A percentile compares a stretch with the other conserved stretches of the same genome.
phyloP scores from a whole-genome alignment of 352 stramenopile genomes.

The Globisporangium mamillatum region DNA sequence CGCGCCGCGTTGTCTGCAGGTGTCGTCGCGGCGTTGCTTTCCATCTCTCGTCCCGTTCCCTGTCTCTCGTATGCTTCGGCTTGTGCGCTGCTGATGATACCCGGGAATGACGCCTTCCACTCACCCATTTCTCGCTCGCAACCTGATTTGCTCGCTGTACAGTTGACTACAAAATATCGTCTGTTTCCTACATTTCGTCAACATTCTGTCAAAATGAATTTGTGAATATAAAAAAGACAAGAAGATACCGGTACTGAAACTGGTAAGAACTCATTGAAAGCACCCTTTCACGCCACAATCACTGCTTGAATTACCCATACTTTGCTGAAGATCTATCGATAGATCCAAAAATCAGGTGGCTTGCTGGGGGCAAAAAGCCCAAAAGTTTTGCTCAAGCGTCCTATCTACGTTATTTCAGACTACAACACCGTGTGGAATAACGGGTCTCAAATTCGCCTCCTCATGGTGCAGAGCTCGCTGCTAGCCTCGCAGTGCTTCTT shows the following conservation, averaged over 20 bases:
- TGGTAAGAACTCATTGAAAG: too few species aligned
- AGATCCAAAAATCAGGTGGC: neutral
- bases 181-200: too few species aligned
- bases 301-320: neutral
- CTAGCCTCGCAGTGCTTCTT: neutral
- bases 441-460: neutral
- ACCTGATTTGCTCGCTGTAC: neutral
- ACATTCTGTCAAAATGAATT: too few species aligned
- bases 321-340: neutral
- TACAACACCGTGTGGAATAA: too few species aligned
- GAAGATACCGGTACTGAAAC: too few species aligned
- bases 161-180: neutral
- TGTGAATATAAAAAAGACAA: too few species aligned
- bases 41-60: neutral
- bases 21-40: constrained; percentile 3
- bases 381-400: neutral
- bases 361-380: neutral
- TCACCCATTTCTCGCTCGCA: neutral
- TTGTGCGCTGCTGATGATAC: neutral
- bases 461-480: constrained; percentile 6
- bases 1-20: constrained; percentile 22
- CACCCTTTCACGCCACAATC: too few species aligned
- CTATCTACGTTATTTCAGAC: too few species aligned
- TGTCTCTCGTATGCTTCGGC: neutral
- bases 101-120: neutral